These are phyloP conservation scores for Hygrocybe punicea DNA, from an alignment of 768 basidiomycete species.

Conservation along the genomic window DNA sequence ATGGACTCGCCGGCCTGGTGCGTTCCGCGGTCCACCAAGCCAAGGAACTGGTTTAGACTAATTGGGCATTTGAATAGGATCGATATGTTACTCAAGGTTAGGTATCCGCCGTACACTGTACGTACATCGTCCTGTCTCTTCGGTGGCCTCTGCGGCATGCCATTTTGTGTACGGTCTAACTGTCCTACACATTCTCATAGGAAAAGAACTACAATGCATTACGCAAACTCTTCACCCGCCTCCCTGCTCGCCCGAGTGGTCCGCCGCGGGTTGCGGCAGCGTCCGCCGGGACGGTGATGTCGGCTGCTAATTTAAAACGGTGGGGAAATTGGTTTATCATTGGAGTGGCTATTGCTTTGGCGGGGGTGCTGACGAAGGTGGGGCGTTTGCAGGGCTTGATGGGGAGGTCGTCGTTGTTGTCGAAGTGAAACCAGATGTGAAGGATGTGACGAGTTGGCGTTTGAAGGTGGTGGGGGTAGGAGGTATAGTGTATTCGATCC, in stretches of 20 bases:
- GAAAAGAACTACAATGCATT: conserved; percentile 32
- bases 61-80: conserved; percentile 35
- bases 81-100: conserved; percentile 47
- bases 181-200: conserved; percentile 17
- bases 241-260: conserved; percentile 46
- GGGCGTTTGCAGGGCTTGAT: conserved; percentile 18
- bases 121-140: conserved; percentile 6
- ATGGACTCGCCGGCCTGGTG: conserved; percentile 59
- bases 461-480: too few species aligned
- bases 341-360: conserved; percentile 43
- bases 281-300: too few species aligned
- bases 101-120: conserved; percentile 62
- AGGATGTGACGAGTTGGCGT: too few species aligned
- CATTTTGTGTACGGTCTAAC: too few species aligned
- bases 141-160: too few species aligned
- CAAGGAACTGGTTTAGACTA: conserved; percentile 16
- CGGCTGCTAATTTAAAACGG: conserved; percentile 24
- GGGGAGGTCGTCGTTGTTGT: not conserved
- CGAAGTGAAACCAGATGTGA: not conserved
- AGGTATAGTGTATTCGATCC: too few species aligned
- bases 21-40: conserved; percentile 9
- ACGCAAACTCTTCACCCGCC: conserved; percentile 24
- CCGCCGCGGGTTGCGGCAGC: conserved; percentile 35
- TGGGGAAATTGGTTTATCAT: conserved; percentile 46
- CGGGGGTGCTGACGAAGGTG: conserved; percentile 43